Base-by-base conservation (phyloP, 2,329 filamentous ascomycete genomes). In the Elsinoe ampelina region DNA sequence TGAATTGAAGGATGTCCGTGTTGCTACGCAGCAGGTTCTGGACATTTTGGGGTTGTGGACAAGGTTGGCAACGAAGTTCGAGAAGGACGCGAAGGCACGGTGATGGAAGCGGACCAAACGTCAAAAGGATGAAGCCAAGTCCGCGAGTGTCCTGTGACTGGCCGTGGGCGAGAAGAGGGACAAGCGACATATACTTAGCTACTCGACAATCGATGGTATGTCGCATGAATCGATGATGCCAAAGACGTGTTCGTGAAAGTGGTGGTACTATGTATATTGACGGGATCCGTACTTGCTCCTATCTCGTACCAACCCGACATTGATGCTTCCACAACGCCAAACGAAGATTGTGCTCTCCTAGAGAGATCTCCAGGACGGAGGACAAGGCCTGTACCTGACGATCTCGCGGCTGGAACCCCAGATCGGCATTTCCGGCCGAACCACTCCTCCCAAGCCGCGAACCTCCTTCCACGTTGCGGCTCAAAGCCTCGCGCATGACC, bases 401-500 rank as follows among this genome's bases (percentile, higher is more conserved):
- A 52, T 52, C 48, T 34, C n/a, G 45, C 45, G 22, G 26, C 20
- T 7, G 7, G 7, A 26, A 11, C 45, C 45, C 45, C 22, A 35
- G 45, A 50, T 50, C 45, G 30, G 26, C 12, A 26, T 5, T 8
- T 19, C 41, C n/a, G 20, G 20, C 10, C 17, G 41, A 45, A 45
- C 41, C 11, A 19, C 41, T 26, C 11, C 17, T 30, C 41, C 20
- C 20, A 45, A 45, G 41, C 41, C 41, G 41, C 41, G 41, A 45
- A 45, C 41, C 30, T 30, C 22, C 17, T 34, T 34, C 43, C 43
- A 48, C 43, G 43, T 48, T 35, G 43, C 43, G 20, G 43, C 43
- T 48, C 43, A n/a, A 48, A 52, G 48, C 32, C 48, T 52, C 19
- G 34, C 48, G 48, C 48, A 52, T 52, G 48, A 52, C 48, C 48